A percentile compares a stretch with the other conserved stretches of the same genome.
These are phyloP conservation scores for Fusarium kyushuense DNA, from an alignment of 2,329 filamentous ascomycete genomes.

Conservation along the genomic window DNA sequence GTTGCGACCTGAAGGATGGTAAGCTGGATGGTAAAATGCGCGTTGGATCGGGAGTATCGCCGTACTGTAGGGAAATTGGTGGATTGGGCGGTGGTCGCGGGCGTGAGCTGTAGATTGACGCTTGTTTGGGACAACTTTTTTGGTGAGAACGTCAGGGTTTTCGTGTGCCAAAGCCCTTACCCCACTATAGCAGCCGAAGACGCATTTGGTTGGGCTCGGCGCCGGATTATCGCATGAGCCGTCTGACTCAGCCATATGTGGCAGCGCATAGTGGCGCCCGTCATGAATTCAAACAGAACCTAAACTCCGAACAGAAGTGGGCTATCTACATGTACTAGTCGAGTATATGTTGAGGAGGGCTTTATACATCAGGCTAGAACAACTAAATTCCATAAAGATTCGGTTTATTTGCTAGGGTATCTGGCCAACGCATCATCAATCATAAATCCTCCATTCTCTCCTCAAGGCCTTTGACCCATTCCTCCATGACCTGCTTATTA, in stretches of 20 bases:
- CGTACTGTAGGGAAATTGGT: slow-evolving; percentile 49
- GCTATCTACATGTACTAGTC: too few species aligned
- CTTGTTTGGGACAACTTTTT: slow-evolving; percentile 48
- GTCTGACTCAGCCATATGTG: slow-evolving; percentile 35
- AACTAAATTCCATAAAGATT: neutral
- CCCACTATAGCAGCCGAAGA: slow-evolving; percentile 42
- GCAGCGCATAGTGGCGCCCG: slow-evolving; percentile 11
- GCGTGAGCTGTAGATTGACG: slow-evolving; percentile 47
- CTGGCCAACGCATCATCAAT: slow-evolving; percentile 46
- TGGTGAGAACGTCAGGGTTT: slow-evolving; percentile 50
- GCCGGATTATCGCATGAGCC: slow-evolving; percentile 26
- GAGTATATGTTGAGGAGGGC: neutral
- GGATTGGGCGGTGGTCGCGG: slow-evolving; percentile 48
- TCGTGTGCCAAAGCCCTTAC: slow-evolving; percentile 50
- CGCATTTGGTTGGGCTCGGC: neutral
- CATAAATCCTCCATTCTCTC: slow-evolving; percentile 74
- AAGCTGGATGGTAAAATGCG: slow-evolving; percentile 34
- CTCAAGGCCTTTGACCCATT: slow-evolving; percentile 91
- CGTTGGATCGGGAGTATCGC: slow-evolving; percentile 37
- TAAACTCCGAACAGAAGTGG: neutral
- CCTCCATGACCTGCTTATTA: slow-evolving; percentile 87
- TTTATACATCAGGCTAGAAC: neutral
- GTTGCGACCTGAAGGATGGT: slow-evolving; percentile 47
- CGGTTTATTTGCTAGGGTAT: slow-evolving; percentile 49
- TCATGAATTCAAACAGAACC: neutral